These are phyloP conservation scores for Yamadazyma akitaensis DNA, from an alignment of 805 yeast genomes.

Conservation along the genomic window DNA sequence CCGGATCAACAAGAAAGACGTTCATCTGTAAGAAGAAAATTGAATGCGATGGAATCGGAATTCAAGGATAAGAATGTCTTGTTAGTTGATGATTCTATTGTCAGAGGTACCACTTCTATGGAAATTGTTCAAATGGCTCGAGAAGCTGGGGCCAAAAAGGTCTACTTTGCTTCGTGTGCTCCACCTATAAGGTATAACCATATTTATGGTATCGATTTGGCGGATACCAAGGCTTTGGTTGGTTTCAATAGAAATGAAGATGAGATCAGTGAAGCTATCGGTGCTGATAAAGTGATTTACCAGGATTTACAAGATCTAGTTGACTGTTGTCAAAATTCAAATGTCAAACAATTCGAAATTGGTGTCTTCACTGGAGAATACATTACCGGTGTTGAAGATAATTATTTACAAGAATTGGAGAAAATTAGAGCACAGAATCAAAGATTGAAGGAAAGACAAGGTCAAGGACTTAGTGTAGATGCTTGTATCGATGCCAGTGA, in stretches of 20 bases:
- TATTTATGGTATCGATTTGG: conserved; percentile 95
- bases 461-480: conserved; percentile 40
- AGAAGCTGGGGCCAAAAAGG: conserved; percentile 95
- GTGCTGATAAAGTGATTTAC: conserved; percentile 89
- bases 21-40: conserved; percentile 88
- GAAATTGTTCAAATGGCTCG: conserved; percentile 98
- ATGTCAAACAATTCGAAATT: conserved; percentile 72
- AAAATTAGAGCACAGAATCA: conserved; percentile 76
- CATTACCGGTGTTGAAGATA: conserved; percentile 89
- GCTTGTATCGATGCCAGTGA: conserved; percentile 42
- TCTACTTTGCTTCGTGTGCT: conserved; percentile 95
- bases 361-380: conserved; percentile 96
- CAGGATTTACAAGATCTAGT: conserved; percentile 82
- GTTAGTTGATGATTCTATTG: conserved; percentile 95
- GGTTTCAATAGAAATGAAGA: conserved; percentile 76
- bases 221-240: conserved; percentile 90
- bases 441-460: conserved; percentile 32
- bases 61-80: conserved; percentile 81
- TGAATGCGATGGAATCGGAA: conserved; percentile 95
- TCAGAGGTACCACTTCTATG: conserved; percentile 94
- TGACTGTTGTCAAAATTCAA: conserved; percentile 63
- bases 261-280: conserved; percentile 72
- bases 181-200: conserved; percentile 97
- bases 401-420: conserved; percentile 79
- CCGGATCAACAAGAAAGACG: conserved; percentile 94